phyloP scores from a whole-genome alignment of 371 early-diverging fungal species.

The Mortierella sp. region DNA sequence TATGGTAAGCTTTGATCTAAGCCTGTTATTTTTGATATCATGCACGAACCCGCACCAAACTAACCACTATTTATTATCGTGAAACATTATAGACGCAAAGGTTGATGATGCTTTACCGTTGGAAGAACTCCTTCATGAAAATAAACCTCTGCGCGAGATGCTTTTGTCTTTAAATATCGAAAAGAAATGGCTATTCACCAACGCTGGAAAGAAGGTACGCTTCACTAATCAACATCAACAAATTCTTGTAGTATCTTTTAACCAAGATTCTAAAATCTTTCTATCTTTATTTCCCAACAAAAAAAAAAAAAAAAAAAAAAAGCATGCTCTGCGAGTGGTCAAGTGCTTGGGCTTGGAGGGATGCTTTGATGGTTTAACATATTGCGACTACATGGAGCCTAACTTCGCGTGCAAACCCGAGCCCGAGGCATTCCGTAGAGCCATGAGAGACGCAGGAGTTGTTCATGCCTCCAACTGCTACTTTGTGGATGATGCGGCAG shows the following conservation, averaged over 20 bases:
- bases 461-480: conserved; percentile 69
- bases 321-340: conserved; percentile 80
- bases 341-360: conserved; percentile 74
- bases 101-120: conserved; percentile 84
- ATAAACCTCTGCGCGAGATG: conserved; percentile 76
- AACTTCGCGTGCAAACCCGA: conserved; percentile 87
- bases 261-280: background rate
- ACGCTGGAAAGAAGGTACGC: conserved; percentile 76
- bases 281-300: background rate
- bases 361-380: conserved; percentile 86
- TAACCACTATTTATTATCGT: too few species aligned
- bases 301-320: background rate
- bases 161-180: conserved; percentile 63
- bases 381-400: conserved; percentile 79
- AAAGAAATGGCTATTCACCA: conserved; percentile 89
- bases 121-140: conserved; percentile 72
- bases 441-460: conserved; percentile 80
- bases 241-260: background rate
- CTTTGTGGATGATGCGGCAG: conserved; percentile 82
- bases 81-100: conserved; percentile 60
- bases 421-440: conserved; percentile 66
- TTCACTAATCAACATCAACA: background rate
- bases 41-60: too few species aligned
- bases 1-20: conserved; percentile 32
- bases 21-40: too few species aligned